Evolutionary conservation across 305 asterid species (phyloP).

Genomic region (Nicotiana rustica): DNA sequence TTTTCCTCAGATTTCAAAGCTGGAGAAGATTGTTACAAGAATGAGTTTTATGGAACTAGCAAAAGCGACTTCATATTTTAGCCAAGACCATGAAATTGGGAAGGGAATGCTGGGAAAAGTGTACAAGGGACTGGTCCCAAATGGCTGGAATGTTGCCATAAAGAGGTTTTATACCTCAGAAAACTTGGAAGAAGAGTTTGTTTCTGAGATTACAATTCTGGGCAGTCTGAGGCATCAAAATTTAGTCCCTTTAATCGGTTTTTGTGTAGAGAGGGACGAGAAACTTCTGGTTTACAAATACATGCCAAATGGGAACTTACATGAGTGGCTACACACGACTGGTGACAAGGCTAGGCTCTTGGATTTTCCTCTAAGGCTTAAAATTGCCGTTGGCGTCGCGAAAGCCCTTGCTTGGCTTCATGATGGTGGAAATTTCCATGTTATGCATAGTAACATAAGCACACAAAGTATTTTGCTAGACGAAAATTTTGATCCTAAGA

Average conservation of each 20-base stretch:
- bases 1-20: conserved; percentile 36
- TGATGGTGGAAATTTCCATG: background rate
- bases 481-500: conserved; percentile 39
- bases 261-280: conserved; percentile 37
- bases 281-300: conserved; percentile 43
- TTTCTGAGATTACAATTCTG: conserved; percentile 35
- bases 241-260: conserved; percentile 42
- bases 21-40: conserved; percentile 39
- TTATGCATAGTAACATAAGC: conserved; percentile 40
- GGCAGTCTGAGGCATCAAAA: conserved; percentile 39
- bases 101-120: conserved; percentile 37
- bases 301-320: conserved; percentile 48
- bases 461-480: conserved; percentile 42
- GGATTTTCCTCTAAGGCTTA: conserved; percentile 39
- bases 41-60: conserved; percentile 43
- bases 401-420: conserved; percentile 44
- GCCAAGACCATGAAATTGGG: conserved; percentile 37
- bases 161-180: conserved; percentile 63
- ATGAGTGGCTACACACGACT: conserved; percentile 37
- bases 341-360: background rate
- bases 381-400: conserved; percentile 36
- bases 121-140: conserved; percentile 38
- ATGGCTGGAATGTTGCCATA: conserved; percentile 52
- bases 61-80: conserved; percentile 41
- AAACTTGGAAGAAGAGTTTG: conserved; percentile 32